Conservation (phyloP, 1,284 basidiomycete genomes). For the Ustilago hordei region DNA sequence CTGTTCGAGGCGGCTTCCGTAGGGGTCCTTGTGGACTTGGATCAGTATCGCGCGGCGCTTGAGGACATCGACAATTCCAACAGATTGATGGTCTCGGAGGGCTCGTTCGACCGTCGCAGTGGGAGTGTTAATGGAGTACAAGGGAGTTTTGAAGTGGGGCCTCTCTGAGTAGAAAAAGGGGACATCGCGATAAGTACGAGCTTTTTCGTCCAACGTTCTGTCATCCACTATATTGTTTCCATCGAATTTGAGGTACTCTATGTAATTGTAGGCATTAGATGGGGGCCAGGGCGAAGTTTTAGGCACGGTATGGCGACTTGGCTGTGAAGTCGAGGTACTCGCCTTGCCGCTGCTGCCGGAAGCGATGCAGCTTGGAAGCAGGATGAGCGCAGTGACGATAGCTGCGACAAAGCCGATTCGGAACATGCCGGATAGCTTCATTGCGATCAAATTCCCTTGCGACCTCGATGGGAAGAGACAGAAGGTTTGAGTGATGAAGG, state of each 20-base stretch:
- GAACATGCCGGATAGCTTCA: neutral
- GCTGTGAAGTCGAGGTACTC: neutral
- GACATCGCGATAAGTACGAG: too few relatives aligned
- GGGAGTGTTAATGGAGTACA: neutral
- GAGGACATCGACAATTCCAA: slow-evolving; percentile 17
- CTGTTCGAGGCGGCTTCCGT: neutral
- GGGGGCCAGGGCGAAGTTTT: too few relatives aligned
- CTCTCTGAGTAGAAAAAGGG: too few relatives aligned
- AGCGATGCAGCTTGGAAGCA: neutral
- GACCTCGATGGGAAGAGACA: neutral
- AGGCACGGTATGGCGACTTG: too few relatives aligned
- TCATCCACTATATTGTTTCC: too few relatives aligned
- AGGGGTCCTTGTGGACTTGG: neutral
- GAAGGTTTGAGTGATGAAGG: neutral
- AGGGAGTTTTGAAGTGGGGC: neutral
- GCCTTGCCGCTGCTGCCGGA: neutral
- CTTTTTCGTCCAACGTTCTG: too few relatives aligned
- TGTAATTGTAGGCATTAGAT: neutral
- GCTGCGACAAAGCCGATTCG: neutral
- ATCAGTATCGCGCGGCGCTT: too few relatives aligned
- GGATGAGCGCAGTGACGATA: neutral
- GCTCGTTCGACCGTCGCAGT: slow-evolving; percentile 7
- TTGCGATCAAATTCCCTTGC: neutral
- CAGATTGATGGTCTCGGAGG: neutral
- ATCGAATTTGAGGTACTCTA: too few relatives aligned